Conservation (phyloP, 257 asterid genomes). For the Mitragyna speciosa region DNA sequence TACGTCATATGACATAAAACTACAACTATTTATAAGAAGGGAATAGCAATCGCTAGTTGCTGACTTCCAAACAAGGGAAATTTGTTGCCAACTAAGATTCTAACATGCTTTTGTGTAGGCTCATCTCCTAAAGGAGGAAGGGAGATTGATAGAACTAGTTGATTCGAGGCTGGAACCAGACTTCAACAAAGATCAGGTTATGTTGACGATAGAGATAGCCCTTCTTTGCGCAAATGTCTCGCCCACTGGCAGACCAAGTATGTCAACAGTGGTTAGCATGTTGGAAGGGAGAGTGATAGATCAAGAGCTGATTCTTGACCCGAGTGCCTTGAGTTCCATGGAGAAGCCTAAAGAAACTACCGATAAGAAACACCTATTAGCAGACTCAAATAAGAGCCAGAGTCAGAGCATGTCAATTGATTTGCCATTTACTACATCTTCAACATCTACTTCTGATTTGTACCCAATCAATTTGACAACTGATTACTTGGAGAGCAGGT, state of each 20-base stretch:
- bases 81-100: background rate
- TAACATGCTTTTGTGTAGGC: conserved; percentile 34
- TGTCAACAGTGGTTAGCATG: conserved; percentile 65
- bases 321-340: background rate
- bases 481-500: background rate
- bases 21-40: too few relatives aligned
- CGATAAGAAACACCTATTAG: background rate
- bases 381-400: background rate
- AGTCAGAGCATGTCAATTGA: conserved; percentile 8
- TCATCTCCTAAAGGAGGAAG: conserved; percentile 38
- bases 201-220: conserved; percentile 41
- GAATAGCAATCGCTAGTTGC: background rate
- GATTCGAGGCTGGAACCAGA: conserved; percentile 49
- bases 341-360: background rate
- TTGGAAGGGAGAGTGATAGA: conserved; percentile 46
- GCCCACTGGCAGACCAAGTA: conserved; percentile 52
- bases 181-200: conserved; percentile 39
- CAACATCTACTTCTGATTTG: conserved; percentile 14
- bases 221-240: conserved; percentile 50
- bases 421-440: conserved; percentile 4
- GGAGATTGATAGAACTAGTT: conserved; percentile 47
- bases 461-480: conserved; percentile 5
- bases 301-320: conserved; percentile 2
- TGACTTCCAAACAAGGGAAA: too few relatives aligned
- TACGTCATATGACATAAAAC: too few relatives aligned